These are phyloP conservation scores for Zymoseptoria ardabiliae DNA, from an alignment of 2,329 filamentous ascomycete genomes.

Conservation along the genomic window DNA sequence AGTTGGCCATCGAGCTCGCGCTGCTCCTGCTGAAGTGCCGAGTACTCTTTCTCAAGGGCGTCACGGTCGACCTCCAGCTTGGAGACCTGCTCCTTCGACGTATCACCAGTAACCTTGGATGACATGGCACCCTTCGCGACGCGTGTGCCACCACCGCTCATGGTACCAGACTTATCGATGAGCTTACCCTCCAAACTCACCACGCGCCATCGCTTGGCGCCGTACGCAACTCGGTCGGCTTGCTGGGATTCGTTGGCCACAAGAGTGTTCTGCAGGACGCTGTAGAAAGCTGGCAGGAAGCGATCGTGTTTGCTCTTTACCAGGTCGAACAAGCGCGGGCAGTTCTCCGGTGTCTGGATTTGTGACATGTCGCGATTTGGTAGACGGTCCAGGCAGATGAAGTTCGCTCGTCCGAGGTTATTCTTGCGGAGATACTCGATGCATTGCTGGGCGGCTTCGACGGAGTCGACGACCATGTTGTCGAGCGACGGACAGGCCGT, in stretches of 20 bases:
- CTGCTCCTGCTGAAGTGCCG: constrained; percentile 77
- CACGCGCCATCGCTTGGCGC: constrained; percentile 86
- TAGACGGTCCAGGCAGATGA: constrained; percentile 88
- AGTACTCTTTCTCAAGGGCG: constrained; percentile 71
- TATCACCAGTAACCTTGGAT: constrained; percentile 82
- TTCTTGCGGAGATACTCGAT: constrained; percentile 97
- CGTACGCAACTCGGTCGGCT: constrained; percentile 94
- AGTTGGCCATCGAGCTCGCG: constrained; percentile 68
- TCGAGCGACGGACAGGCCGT: constrained; percentile 87
- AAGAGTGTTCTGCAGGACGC: constrained; percentile 87
- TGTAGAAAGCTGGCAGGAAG: constrained; percentile 88
- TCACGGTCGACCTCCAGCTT: constrained; percentile 87
- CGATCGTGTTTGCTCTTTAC: constrained; percentile 81
- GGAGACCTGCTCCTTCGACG: constrained; percentile 76
- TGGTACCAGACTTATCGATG: constrained; percentile 96
- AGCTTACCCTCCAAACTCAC: constrained; percentile 92
- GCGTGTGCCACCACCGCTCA: constrained; percentile 91
- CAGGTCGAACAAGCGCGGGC: constrained; percentile 86
- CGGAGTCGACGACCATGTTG: constrained; percentile 93
- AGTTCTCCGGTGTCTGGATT: constrained; percentile 84
- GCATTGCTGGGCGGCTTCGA: constrained; percentile 93
- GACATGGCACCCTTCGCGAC: constrained; percentile 94
- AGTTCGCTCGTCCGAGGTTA: constrained; percentile 91
- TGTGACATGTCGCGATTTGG: constrained; percentile 67
- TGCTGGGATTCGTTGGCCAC: constrained; percentile 91